A percentile compares a stretch with the other conserved stretches of the same genome.
Evolutionary conservation across 495 filamentous ascomycete genomes (phyloP).

Genomic region (Penicillium bovifimosum): DNA sequence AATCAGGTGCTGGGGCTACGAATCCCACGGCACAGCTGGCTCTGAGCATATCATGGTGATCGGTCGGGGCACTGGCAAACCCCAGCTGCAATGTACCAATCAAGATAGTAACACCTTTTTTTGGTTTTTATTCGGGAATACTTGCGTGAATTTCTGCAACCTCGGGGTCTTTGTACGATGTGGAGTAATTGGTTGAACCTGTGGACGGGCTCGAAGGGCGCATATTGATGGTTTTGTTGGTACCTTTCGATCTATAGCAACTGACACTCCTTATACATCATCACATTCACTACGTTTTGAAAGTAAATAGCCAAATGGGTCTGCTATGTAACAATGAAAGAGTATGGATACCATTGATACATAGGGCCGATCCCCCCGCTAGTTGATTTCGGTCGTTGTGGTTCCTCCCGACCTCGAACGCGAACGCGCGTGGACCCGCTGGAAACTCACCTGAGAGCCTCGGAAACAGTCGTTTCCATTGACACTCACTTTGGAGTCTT

Average conservation of each 20-base stretch:
- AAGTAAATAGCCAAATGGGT: not conserved
- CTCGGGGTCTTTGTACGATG: not conserved
- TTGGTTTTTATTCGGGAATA: not conserved
- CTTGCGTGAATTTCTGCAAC: not conserved
- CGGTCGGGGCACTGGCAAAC: not conserved
- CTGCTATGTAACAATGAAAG: not conserved
- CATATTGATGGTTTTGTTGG: not conserved
- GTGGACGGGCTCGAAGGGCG: not conserved
- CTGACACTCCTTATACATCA: not conserved
- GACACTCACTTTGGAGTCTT: constrained; percentile 1
- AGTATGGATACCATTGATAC: not conserved
- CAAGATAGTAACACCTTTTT: not conserved
- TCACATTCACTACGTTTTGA: not conserved
- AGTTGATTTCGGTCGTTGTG: constrained; percentile 5
- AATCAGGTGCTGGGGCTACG: not conserved
- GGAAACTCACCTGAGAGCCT: constrained; percentile 5
- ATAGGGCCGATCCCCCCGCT: constrained; percentile 9
- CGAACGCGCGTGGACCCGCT: constrained; percentile 13
- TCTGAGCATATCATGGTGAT: constrained; percentile 8
- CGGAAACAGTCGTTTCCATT: not conserved
- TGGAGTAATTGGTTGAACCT: not conserved
- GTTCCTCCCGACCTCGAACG: not conserved
- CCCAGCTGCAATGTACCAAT: not conserved
- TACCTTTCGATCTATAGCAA: not conserved
- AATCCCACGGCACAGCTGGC: constrained; percentile 12